Evolutionary conservation across 805 yeast species (phyloP), one percentile per base, ranked within the genome.

Genomic region (Hanseniaspora hatyaiensis): DNA sequence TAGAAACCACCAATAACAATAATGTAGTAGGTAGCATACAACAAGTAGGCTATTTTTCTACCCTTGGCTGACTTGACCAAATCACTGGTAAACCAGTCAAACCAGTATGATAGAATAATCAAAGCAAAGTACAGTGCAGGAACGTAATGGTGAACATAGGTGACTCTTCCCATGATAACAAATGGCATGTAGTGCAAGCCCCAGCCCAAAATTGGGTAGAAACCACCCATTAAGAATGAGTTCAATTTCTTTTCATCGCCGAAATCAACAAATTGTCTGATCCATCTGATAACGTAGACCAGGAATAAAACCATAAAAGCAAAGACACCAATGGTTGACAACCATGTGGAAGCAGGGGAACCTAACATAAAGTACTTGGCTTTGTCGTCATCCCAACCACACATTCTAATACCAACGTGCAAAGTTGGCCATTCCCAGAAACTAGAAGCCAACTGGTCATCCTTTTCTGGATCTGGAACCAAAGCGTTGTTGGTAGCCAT

Each of bases 361-460:
- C 92, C 92, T 49, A 82, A 69, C 54, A 82, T 64, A 64, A 75
- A 82, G 62, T 79, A 82, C 57, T 78, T 79, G 54, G 74, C 68
- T 52, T 68, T 72, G 6, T 74, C 78, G 46, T 75, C 77, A 49
- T 72, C 72, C 92, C 92, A 82, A 19, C 81, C 75, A 65, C 86
- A 79, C 67, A 82, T 69, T 68, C 94, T 75, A 55, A 83, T 74
- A 56, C 94, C 94, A 40, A 72, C 72, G 52, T 77, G 68, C 59
- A 82, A 69, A 19, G 82, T 74, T 49, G 94, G 94, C 94, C 94
- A 83, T 69, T 83, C 82, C 94, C 94, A 83, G 65, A 83, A 83
- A 45, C 73, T 65, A 13, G 92, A 82, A 3, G 87, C 77, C 51
- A 83, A 66, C 51, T 72, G 73, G 61, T 83, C 94, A 52, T 69